A percentile compares a stretch with the other conserved stretches of the same genome.
Conservation (phyloP, 768 basidiomycete species). For the Auricularia sp. region DNA sequence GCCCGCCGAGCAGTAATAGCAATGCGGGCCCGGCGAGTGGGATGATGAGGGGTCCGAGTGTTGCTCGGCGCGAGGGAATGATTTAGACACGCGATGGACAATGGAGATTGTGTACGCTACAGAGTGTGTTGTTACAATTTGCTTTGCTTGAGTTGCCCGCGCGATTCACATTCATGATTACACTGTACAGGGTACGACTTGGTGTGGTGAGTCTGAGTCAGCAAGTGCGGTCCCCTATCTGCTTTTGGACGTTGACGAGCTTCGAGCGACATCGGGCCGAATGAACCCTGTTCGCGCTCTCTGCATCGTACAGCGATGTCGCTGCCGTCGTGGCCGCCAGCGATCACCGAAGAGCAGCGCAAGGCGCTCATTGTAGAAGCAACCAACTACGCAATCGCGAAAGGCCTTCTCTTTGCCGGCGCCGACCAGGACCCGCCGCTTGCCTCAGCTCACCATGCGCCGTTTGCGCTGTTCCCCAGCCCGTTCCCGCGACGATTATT, state of each 20-base stretch:
- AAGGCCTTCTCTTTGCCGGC: constrained; percentile 63
- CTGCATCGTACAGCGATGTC: neutral
- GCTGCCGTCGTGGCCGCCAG: constrained; percentile 57
- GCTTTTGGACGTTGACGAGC: too few relatives aligned
- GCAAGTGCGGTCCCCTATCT: too few relatives aligned
- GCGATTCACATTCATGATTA: too few relatives aligned
- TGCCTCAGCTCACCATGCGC: constrained; percentile 76
- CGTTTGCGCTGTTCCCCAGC: constrained; percentile 78
- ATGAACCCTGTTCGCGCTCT: neutral
- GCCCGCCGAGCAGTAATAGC: neutral
- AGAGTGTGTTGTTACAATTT: too few relatives aligned
- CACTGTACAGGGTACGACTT: too few relatives aligned
- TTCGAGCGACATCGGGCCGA: neutral
- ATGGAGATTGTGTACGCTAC: too few relatives aligned
- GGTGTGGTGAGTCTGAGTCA: too few relatives aligned
- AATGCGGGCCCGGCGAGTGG: neutral
- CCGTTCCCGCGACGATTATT: constrained; percentile 74
- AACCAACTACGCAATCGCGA: constrained; percentile 74
- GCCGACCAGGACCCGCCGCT: constrained; percentile 31
- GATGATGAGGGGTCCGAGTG: neutral
- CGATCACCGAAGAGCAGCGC: constrained; percentile 46
- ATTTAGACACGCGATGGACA: neutral
- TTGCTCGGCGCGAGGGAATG: neutral
- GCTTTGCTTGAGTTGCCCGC: too few relatives aligned
- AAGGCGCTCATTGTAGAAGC: constrained; percentile 53